These are phyloP conservation scores for Petrea volubilis DNA, from an alignment of 257 asterid species.

Conservation along the genomic window DNA sequence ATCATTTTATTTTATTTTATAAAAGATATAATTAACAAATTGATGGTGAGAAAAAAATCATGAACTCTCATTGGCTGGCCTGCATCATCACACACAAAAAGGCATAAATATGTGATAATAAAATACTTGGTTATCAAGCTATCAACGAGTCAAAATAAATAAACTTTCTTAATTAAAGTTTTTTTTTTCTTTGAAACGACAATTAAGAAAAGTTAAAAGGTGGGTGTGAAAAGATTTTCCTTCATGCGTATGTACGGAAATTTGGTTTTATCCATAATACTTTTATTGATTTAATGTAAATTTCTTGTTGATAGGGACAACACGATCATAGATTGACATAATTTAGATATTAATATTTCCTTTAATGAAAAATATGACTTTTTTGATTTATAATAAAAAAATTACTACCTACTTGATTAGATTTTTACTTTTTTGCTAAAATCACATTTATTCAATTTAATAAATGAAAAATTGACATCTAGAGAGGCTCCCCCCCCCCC, in stretches of 20 bases:
- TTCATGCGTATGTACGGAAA: too few species aligned
- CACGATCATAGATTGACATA: too few species aligned
- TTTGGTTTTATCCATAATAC: too few species aligned
- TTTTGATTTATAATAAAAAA: too few species aligned
- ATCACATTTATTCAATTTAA: background rate
- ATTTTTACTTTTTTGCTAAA: background rate
- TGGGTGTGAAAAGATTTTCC: too few species aligned
- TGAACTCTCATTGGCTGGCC: background rate
- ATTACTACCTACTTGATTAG: too few species aligned
- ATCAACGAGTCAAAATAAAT: background rate
- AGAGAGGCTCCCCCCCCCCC: background rate
- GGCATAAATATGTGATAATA: background rate
- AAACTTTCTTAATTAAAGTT: too few species aligned
- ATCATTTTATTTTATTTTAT: background rate
- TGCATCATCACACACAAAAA: background rate
- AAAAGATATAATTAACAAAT: background rate
- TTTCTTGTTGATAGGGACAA: too few species aligned
- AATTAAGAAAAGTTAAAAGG: conserved; percentile 1
- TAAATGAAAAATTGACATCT: background rate
- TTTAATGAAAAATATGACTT: too few species aligned
- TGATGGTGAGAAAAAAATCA: background rate
- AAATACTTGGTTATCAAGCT: conserved; percentile 5
- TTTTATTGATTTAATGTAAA: too few species aligned
- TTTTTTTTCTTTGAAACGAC: too few species aligned
- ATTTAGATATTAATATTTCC: too few species aligned